Evolutionary conservation across 2,329 filamentous ascomycete genomes (phyloP).

Genomic region (Gremmenia infestans): DNA sequence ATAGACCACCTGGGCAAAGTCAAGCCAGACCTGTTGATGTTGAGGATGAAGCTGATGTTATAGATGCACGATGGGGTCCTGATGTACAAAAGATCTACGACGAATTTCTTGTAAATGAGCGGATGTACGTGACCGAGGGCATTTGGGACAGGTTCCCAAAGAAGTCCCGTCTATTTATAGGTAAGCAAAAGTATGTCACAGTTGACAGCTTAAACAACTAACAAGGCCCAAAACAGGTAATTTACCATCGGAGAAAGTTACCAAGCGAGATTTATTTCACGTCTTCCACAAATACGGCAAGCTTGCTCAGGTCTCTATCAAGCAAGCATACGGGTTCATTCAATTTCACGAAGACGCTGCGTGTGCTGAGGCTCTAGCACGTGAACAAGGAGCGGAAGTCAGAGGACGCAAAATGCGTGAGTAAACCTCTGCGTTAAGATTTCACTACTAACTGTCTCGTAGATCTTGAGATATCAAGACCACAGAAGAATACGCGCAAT

Average conservation of each 20-base stretch:
- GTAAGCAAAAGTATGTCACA: constrained; percentile 42
- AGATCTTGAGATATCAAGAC: constrained; percentile 89
- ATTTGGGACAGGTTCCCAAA: constrained; percentile 78
- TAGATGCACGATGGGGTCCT: constrained; percentile 33
- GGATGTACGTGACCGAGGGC: constrained; percentile 69
- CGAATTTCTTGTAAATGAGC: constrained; percentile 66
- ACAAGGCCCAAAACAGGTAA: constrained; percentile 57
- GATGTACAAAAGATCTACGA: constrained; percentile 66
- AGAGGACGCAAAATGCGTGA: constrained; percentile 91
- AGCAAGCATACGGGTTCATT: constrained; percentile 94
- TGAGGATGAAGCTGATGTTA: constrained; percentile 27
- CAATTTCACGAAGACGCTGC: constrained; percentile 78
- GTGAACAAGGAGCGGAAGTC: constrained; percentile 75
- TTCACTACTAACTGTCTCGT: constrained; percentile 27
- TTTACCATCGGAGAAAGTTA: constrained; percentile 85
- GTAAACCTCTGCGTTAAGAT: constrained; percentile 31
- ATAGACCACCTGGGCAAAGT: constrained; percentile 18
- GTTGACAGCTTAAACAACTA: constrained; percentile 19
- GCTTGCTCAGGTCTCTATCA: constrained; percentile 91
- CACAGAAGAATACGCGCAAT: constrained; percentile 73
- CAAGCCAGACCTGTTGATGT: constrained; percentile 15
- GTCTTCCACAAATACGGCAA: constrained; percentile 81
- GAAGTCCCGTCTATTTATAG: constrained; percentile 75
- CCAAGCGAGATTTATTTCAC: constrained; percentile 89
- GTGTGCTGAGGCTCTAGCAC: constrained; percentile 68